Percentiles rank a stretch among this genome's conserved stretches.
These are phyloP conservation scores for Fusarium equiseti DNA, from an alignment of 2,329 filamentous ascomycete species.

Conservation along the genomic window DNA sequence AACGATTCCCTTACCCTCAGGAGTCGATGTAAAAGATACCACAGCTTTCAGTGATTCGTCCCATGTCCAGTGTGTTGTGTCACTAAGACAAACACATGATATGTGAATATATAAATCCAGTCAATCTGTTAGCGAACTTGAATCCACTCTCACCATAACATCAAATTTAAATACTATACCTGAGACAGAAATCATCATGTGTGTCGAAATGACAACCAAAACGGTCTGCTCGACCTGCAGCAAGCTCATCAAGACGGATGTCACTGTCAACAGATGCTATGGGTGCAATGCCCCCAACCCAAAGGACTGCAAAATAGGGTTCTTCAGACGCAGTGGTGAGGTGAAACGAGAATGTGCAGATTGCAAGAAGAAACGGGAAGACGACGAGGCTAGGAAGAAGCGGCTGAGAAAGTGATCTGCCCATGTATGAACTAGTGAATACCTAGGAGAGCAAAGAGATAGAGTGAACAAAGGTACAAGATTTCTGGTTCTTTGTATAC, in stretches of 20 bases:
- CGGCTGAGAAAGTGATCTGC: neutral
- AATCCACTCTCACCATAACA: neutral
- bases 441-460: neutral
- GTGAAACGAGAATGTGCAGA: neutral
- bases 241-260: neutral
- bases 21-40: neutral
- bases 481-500: neutral
- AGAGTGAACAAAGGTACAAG: neutral
- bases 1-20: accelerated
- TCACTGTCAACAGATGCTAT: neutral
- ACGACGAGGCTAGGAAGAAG: neutral
- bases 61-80: accelerated
- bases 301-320: neutral
- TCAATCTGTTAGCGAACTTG: neutral
- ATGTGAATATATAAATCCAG: neutral
- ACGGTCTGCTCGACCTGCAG: neutral
- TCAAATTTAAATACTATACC: neutral
- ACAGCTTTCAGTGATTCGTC: neutral
- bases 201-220: neutral
- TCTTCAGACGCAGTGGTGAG: neutral
- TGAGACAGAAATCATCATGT: neutral
- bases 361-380: neutral
- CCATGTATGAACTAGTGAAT: neutral
- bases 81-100: neutral
- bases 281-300: neutral